A percentile compares a stretch with the other conserved stretches of the same genome.
phyloP scores from a whole-genome alignment of 2,329 filamentous ascomycete genomes.

The Capronia epimyces region DNA sequence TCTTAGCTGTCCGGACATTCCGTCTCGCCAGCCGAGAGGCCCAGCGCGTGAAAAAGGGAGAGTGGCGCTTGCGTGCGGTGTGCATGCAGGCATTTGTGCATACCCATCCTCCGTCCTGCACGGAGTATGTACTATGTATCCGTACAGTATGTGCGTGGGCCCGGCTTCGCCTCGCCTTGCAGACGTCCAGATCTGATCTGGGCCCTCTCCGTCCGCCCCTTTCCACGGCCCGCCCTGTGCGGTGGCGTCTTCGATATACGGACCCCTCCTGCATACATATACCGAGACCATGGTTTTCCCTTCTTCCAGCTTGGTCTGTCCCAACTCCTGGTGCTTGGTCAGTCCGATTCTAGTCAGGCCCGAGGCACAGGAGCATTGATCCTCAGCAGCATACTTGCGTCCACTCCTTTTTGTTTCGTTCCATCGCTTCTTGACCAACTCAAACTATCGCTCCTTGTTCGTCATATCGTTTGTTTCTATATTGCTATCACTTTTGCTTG shows the following conservation, averaged over 20 bases:
- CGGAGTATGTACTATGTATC: no score
- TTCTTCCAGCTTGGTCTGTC: not conserved
- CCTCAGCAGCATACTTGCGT: slow-evolving; percentile 15
- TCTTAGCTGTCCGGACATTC: not conserved
- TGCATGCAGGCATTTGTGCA: no score
- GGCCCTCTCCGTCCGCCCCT: slow-evolving; percentile 6
- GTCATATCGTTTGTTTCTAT: slow-evolving; percentile 6
- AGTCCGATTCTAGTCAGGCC: not conserved
- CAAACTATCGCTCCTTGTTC: slow-evolving; percentile 7
- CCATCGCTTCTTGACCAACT: not conserved
- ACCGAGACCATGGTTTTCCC: not conserved
- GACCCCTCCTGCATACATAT: not conserved
- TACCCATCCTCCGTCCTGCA: no score
- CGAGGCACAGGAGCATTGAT: not conserved
- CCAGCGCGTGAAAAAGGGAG: not conserved
- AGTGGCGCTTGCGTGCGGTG: no score
- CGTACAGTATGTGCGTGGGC: not conserved
- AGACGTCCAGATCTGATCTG: slow-evolving; percentile 3
- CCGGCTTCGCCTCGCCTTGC: not conserved
- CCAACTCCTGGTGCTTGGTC: not conserved
- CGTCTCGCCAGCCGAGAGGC: not conserved
- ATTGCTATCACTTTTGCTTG: no score
- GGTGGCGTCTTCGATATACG: not conserved
- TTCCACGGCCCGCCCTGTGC: not conserved
- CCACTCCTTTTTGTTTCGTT: slow-evolving; percentile 13